These are phyloP conservation scores for Volvariella surrecta DNA, from an alignment of 1,284 basidiomycete genomes.

Conservation along the genomic window DNA sequence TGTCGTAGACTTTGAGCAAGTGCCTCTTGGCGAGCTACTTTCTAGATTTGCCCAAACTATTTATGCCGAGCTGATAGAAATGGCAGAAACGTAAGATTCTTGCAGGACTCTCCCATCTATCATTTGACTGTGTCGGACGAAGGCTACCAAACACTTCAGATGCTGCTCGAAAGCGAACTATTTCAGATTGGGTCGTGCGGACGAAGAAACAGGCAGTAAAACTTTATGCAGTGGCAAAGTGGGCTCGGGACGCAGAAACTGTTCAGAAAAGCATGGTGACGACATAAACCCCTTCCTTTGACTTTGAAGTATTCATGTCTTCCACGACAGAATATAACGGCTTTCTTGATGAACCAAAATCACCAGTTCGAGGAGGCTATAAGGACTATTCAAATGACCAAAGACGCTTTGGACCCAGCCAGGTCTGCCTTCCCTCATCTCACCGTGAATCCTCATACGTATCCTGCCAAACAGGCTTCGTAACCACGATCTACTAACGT, in stretches of 20 bases:
- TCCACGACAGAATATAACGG: slow-evolving; percentile 62
- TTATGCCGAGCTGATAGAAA: slow-evolving; percentile 76
- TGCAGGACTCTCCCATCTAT: slow-evolving; percentile 9
- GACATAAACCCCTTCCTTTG: background rate
- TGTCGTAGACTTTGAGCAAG: slow-evolving; percentile 65
- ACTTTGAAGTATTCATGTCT: background rate
- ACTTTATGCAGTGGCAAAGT: slow-evolving; percentile 77
- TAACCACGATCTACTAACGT: slow-evolving; percentile 87
- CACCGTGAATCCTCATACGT: background rate
- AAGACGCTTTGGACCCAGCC: slow-evolving; percentile 58
- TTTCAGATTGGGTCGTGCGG: slow-evolving; percentile 84
- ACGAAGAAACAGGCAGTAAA: slow-evolving; percentile 88
- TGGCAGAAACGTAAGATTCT: slow-evolving; percentile 72
- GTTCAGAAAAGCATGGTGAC: slow-evolving; percentile 79
- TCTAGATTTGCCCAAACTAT: slow-evolving; percentile 72
- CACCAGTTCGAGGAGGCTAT: slow-evolving; percentile 74
- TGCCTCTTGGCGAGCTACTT: slow-evolving; percentile 67
- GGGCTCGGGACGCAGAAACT: slow-evolving; percentile 72
- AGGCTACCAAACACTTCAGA: slow-evolving; percentile 84
- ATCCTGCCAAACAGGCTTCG: slow-evolving; percentile 46
- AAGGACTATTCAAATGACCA: slow-evolving; percentile 52
- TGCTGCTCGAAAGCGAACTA: slow-evolving; percentile 67
- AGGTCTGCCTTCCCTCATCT: slow-evolving; percentile 32
- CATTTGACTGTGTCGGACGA: slow-evolving; percentile 1
- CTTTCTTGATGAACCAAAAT: slow-evolving; percentile 79